Evolutionary conservation across 2,329 filamentous ascomycete species (phyloP).

Genomic region (Ophiocordyceps robertsii): DNA sequence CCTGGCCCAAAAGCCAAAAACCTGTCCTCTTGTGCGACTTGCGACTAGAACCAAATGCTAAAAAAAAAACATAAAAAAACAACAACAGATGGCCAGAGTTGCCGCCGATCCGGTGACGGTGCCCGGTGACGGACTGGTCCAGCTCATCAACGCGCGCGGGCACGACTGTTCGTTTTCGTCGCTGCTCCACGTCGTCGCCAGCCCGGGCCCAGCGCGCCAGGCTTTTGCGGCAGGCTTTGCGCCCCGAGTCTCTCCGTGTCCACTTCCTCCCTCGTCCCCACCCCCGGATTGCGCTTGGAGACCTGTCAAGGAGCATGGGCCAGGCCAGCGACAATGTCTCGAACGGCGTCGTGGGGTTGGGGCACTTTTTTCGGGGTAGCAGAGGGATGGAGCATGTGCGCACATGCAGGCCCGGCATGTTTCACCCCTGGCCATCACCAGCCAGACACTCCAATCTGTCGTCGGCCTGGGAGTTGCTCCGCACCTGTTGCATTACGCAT

Average conservation of each 20-base stretch:
- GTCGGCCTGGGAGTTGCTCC: background rate
- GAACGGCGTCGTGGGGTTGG: background rate
- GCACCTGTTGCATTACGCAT: background rate
- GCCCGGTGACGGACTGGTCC: too few relatives aligned
- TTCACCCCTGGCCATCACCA: background rate
- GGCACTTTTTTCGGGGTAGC: background rate
- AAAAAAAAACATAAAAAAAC: background rate
- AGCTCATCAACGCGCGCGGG: background rate
- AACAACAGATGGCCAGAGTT: too few relatives aligned
- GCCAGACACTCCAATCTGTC: background rate
- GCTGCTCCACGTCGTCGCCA: too few relatives aligned
- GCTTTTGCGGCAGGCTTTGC: too few relatives aligned
- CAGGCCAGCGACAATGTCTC: background rate
- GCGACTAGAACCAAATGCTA: conserved; percentile 1
- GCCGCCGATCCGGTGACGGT: conserved; percentile 1
- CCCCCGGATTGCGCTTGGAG: background rate
- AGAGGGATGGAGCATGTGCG: background rate
- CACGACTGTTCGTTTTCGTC: too few relatives aligned
- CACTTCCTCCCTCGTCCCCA: background rate
- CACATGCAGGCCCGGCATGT: background rate
- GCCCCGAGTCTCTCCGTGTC: background rate
- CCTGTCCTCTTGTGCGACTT: background rate
- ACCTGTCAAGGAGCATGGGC: background rate
- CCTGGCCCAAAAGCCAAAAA: conserved; percentile 2
- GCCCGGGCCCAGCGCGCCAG: background rate